These are phyloP conservation scores for Ogataea naganishii DNA, from an alignment of 805 yeast genomes.

Conservation along the genomic window DNA sequence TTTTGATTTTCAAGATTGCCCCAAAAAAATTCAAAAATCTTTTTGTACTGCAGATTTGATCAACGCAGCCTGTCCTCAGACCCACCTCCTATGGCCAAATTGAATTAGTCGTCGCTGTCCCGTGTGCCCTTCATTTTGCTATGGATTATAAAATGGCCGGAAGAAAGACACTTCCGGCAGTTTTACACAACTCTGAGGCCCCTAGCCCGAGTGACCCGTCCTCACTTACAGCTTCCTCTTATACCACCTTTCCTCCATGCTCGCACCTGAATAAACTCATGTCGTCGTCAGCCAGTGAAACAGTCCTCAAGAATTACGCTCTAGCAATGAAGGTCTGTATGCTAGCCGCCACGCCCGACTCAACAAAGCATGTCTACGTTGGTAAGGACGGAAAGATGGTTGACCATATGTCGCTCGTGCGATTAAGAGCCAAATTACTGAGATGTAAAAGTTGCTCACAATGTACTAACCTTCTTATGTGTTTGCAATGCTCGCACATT, in stretches of 20 bases:
- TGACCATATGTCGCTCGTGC: conserved; percentile 28
- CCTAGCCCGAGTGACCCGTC: too few relatives aligned
- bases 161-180: too few relatives aligned
- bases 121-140: too few relatives aligned
- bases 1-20: too few relatives aligned
- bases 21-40: too few relatives aligned
- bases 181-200: too few relatives aligned
- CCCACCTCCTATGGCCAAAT: too few relatives aligned
- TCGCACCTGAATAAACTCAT: conserved; percentile 39
- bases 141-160: too few relatives aligned
- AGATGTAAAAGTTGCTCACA: conserved; percentile 43
- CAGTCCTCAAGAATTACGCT: conserved; percentile 39
- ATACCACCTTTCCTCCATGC: conserved; percentile 35
- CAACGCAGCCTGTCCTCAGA: too few relatives aligned
- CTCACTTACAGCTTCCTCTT: too few relatives aligned
- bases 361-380: conserved; percentile 14
- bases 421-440: conserved; percentile 34
- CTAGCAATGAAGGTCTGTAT: conserved; percentile 42
- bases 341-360: conserved; percentile 13
- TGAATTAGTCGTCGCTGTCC: too few relatives aligned
- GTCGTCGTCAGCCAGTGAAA: conserved; percentile 38
- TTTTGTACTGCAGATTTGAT: too few relatives aligned
- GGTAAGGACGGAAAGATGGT: conserved; percentile 28
- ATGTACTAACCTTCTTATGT: conserved; percentile 41
- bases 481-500: conserved; percentile 70